Evolutionary conservation across 352 stramenopile genomes (phyloP).

Genomic region (Phytophthora hybrid): DNA sequence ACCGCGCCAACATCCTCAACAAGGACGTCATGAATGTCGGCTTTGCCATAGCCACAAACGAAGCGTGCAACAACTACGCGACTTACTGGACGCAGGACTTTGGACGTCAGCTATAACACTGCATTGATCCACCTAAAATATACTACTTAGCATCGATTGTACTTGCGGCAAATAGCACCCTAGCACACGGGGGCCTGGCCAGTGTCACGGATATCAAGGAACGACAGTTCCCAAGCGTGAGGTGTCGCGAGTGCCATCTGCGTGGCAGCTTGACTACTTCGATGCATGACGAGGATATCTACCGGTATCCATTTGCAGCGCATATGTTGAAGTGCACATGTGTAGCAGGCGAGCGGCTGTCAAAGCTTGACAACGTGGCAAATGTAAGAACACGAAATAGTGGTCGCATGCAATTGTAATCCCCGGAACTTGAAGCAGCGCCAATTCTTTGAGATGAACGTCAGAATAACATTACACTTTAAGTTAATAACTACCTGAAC

Average conservation of each 20-base stretch:
- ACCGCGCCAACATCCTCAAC: conserved; percentile 56
- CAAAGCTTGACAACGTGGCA: conserved; percentile 7
- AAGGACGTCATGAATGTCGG: conserved; percentile 28
- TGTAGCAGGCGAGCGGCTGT: conserved; percentile 17
- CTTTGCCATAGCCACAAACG: conserved; percentile 33
- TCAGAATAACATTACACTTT: not conserved
- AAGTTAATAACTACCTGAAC: no score
- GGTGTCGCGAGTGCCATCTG: conserved; percentile 14
- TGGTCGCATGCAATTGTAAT: not conserved
- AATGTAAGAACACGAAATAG: conserved; percentile 9
- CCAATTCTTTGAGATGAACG: not conserved
- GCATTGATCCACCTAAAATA: not conserved
- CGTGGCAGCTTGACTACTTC: not conserved
- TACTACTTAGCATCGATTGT: not conserved
- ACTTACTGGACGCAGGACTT: conserved; percentile 67
- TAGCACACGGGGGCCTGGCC: not conserved
- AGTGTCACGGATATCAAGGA: not conserved
- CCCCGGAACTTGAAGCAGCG: not conserved
- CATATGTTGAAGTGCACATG: conserved; percentile 25
- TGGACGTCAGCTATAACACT: conserved; percentile 8
- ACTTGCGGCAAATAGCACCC: not conserved
- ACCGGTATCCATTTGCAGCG: conserved; percentile 7
- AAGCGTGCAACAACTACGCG: conserved; percentile 39
- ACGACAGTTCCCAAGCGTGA: not conserved
- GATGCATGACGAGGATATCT: conserved; percentile 2